These are phyloP conservation scores for Nicotiana noctiflora DNA, from an alignment of 257 asterid genomes.

Conservation along the genomic window DNA sequence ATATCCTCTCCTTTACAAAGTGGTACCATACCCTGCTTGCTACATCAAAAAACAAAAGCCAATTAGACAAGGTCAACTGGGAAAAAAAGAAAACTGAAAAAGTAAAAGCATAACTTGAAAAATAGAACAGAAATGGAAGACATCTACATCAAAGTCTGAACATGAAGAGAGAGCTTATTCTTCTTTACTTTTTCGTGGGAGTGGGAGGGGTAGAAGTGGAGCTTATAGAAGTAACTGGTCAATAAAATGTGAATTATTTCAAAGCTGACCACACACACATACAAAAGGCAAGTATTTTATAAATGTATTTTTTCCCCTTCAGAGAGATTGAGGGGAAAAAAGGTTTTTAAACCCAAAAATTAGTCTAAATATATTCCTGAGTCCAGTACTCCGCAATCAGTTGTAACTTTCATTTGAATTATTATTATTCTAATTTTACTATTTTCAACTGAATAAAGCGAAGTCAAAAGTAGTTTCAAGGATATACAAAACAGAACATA, in stretches of 20 bases:
- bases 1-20: constrained; percentile 67
- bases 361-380: background rate
- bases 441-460: background rate
- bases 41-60: constrained; percentile 19
- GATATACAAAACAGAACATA: background rate
- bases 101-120: background rate
- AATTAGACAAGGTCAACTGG: background rate
- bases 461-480: background rate
- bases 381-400: background rate
- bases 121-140: background rate
- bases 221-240: background rate
- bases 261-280: background rate
- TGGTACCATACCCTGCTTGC: constrained; percentile 45
- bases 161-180: background rate
- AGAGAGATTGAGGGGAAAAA: background rate
- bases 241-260: background rate
- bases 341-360: background rate
- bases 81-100: background rate
- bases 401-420: background rate
- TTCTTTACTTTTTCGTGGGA: background rate
- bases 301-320: background rate
- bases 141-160: background rate
- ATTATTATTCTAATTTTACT: background rate
- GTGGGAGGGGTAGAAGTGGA: background rate
- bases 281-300: background rate